phyloP scores from a whole-genome alignment of 2,329 filamentous ascomycete species.

The Geosmithia morbida region DNA sequence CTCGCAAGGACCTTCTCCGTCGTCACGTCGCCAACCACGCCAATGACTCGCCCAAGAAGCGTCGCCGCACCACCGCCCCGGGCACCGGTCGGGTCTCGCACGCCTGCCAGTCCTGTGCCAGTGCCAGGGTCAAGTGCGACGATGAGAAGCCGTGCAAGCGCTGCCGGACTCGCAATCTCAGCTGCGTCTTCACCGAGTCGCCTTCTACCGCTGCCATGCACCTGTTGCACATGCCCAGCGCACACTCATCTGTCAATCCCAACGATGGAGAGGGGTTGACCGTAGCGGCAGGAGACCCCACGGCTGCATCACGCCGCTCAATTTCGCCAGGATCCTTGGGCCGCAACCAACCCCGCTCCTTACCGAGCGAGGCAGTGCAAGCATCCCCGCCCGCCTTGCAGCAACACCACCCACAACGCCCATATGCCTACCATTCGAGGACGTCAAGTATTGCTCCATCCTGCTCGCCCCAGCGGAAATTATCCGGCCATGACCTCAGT shows the following conservation, averaged over 20 bases:
- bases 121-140: slow-evolving; percentile 39
- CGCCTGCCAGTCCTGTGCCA: slow-evolving; percentile 35
- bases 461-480: neutral
- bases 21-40: slow-evolving; percentile 36
- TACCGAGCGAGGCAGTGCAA: slow-evolving; percentile 1
- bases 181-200: slow-evolving; percentile 23
- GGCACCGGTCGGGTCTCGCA: slow-evolving; percentile 34
- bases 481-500: slow-evolving; percentile 12
- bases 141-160: slow-evolving; percentile 38
- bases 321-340: slow-evolving; percentile 2
- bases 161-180: slow-evolving; percentile 30
- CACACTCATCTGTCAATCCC: slow-evolving; percentile 9
- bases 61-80: slow-evolving; percentile 28
- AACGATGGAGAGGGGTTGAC: slow-evolving; percentile 3
- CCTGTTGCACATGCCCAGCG: slow-evolving; percentile 24
- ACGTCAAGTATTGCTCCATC: neutral
- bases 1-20: slow-evolving; percentile 36
- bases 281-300: slow-evolving; percentile 1
- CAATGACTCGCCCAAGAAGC: slow-evolving; percentile 31
- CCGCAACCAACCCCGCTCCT: slow-evolving; percentile 1
- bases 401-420: slow-evolving; percentile 1
- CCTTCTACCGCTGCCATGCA: slow-evolving; percentile 27
- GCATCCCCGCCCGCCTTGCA: slow-evolving; percentile 10
- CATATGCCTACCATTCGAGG: neutral
- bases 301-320: neutral